phyloP scores from a whole-genome alignment of 441 rosid genomes.

The Arabidopsis hybrid region DNA sequence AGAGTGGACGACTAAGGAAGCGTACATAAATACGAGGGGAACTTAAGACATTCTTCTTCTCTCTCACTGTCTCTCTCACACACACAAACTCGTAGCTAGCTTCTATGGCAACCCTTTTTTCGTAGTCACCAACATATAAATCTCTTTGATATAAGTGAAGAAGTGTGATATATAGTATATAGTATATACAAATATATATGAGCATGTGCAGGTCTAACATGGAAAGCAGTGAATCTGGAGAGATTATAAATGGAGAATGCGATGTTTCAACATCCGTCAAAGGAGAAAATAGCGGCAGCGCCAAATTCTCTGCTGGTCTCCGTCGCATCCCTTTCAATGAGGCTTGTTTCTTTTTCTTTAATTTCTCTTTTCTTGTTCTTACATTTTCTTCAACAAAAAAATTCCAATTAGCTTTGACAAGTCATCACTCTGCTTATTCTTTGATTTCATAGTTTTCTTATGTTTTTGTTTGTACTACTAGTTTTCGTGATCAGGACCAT shows the following conservation, averaged over 20 bases:
- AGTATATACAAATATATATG: slow-evolving; percentile 17
- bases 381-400: neutral
- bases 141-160: slow-evolving; percentile 21
- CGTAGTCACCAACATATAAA: slow-evolving; percentile 28
- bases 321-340: slow-evolving; percentile 48
- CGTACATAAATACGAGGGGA: slow-evolving; percentile 38
- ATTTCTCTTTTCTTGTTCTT: neutral
- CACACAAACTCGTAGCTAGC: slow-evolving; percentile 11
- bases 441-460: neutral
- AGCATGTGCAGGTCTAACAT: slow-evolving; percentile 41
- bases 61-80: slow-evolving; percentile 15
- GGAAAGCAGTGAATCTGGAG: slow-evolving; percentile 38
- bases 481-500: no score
- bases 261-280: slow-evolving; percentile 40
- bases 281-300: slow-evolving; percentile 34
- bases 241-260: slow-evolving; percentile 41
- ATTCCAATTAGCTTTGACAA: neutral
- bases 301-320: slow-evolving; percentile 39
- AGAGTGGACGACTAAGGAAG: slow-evolving; percentile 13
- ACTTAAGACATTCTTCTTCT: slow-evolving; percentile 41
- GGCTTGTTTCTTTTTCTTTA: slow-evolving; percentile 30
- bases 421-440: neutral
- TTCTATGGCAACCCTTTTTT: slow-evolving; percentile 19
- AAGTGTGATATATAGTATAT: slow-evolving; percentile 17
- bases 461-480: no score